A percentile compares a stretch with the other conserved stretches of the same genome.
These are phyloP conservation scores for Pestalotiopsis sp. DNA, from an alignment of 2,329 filamentous ascomycete genomes.

Conservation along the genomic window DNA sequence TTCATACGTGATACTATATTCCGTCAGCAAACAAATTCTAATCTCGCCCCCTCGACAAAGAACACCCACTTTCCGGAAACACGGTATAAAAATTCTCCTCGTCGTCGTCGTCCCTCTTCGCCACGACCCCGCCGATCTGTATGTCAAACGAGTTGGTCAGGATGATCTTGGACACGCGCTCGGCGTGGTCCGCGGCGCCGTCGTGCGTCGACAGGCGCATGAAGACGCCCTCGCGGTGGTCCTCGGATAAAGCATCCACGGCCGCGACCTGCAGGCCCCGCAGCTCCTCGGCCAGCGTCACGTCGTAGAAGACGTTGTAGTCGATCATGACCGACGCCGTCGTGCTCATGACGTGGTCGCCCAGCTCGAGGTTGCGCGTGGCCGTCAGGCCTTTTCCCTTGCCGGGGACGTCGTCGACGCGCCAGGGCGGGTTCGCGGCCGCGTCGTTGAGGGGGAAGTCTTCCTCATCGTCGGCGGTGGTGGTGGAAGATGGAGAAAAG, in stretches of 20 bases:
- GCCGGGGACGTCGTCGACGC: conserved; percentile 38
- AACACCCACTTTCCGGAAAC: conserved; percentile 38
- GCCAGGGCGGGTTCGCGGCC: conserved; percentile 28
- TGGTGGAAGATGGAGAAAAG: conserved; percentile 28
- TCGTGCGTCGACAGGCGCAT: conserved; percentile 41
- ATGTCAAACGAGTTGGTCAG: conserved; percentile 43
- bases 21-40: no score
- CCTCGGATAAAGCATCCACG: conserved; percentile 30
- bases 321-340: conserved; percentile 42
- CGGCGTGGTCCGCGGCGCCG: conserved; percentile 23
- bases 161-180: conserved; percentile 37
- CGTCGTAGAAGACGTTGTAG: conserved; percentile 36
- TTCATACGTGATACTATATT: conserved; percentile 41
- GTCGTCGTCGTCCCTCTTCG: conserved; percentile 24
- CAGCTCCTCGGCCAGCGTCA: conserved; percentile 27
- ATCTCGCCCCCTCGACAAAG: not conserved
- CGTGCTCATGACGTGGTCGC: conserved; percentile 40
- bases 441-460: not conserved
- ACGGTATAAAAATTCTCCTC: conserved; percentile 33
- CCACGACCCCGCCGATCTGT: conserved; percentile 29
- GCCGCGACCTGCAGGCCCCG: conserved; percentile 33
- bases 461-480: conserved; percentile 23
- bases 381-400: conserved; percentile 43
- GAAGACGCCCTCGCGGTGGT: conserved; percentile 30
- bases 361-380: conserved; percentile 32